Evolutionary conservation across 371 early-diverging fungal genomes (phyloP), one percentile per base, ranked within the genome.

Genomic region (Mucor piriformis): DNA sequence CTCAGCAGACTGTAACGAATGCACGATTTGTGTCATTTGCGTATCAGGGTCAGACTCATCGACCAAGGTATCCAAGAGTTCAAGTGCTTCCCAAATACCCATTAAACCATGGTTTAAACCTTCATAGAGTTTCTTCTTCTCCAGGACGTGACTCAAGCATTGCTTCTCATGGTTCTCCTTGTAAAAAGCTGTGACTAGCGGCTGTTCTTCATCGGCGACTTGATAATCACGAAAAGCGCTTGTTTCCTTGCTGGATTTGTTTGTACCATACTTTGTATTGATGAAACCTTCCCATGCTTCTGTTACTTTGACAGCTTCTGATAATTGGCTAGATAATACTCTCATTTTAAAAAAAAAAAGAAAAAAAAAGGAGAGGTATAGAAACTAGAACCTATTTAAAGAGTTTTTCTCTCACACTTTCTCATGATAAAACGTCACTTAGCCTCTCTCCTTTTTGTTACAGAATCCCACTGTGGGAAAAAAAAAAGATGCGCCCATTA

Each of bases 1-100:
- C 61, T 86, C 85, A 4, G 86, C 86, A 6, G 83, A 69, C 54
- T 86, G 86, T 11, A 86, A 59, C 2, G 82, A 72, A 57, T 86
- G 86, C 13, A 73, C 67, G 20, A 81, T 80, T 53, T 86, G 86
- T 6, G 80, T 48, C 24, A 76, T 40, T 8, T 69, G 54, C 1
- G 77, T 77, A 55, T 82, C 81, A 6, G 78, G 81, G 59, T 82
- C 83, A 10, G 77, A 75, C 25, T 76, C 73, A 54, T 85, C 86
- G 7, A 80, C 74, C 15, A 86, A 49, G 0, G 62, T 63, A 61
- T 85, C 70, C 50, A 85, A 54, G 11, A 79, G 27, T 46, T 84
- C 79, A 27, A 85, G 35, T 0, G 72, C 83, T 33, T 83, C 74
- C 86, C 86, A 85, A 16, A 85, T 67, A 27, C 80, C 63, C 72